Conservation (phyloP, 139 green algal species). For the Axilococcus clingmanii region DNA sequence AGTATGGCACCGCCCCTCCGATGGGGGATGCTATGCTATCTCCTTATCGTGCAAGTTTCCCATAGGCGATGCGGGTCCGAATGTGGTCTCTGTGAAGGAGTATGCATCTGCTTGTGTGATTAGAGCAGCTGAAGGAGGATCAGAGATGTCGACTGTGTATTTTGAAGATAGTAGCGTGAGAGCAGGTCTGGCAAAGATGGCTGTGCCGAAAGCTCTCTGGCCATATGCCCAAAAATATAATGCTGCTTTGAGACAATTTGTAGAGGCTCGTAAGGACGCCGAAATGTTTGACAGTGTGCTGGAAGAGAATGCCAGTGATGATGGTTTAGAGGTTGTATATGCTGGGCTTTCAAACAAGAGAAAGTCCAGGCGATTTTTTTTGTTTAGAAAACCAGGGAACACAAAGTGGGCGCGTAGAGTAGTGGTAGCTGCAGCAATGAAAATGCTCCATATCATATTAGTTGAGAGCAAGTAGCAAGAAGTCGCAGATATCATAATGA, state of each 20-base stretch:
- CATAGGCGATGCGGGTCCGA: background rate
- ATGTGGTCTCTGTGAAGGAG: slow-evolving; percentile 42
- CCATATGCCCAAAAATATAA: slow-evolving; percentile 44
- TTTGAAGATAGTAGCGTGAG: slow-evolving; percentile 57
- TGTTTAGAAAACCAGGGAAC: no score
- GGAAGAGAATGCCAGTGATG: slow-evolving; percentile 5
- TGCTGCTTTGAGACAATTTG: slow-evolving; percentile 17
- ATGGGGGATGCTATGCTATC: slow-evolving; percentile 48
- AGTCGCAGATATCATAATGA: no score
- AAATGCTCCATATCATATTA: slow-evolving; percentile 8
- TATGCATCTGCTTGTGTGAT: slow-evolving; percentile 42
- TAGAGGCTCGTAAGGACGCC: background rate
- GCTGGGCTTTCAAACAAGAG: background rate
- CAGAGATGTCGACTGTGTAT: slow-evolving; percentile 55
- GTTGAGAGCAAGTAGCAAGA: no score
- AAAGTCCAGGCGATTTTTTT: no score
- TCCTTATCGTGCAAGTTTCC: slow-evolving; percentile 3
- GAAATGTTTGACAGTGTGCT: background rate
- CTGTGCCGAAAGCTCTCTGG: slow-evolving; percentile 61
- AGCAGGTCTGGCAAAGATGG: slow-evolving; percentile 55
- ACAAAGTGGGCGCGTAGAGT: slow-evolving; percentile 1
- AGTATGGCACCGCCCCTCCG: slow-evolving; percentile 43
- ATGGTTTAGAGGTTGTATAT: slow-evolving; percentile 1
- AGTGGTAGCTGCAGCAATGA: slow-evolving; percentile 3
- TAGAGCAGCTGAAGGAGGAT: slow-evolving; percentile 7